These are phyloP conservation scores for Elongisporangium senticosum DNA, from an alignment of 352 stramenopile species.

Conservation along the genomic window DNA sequence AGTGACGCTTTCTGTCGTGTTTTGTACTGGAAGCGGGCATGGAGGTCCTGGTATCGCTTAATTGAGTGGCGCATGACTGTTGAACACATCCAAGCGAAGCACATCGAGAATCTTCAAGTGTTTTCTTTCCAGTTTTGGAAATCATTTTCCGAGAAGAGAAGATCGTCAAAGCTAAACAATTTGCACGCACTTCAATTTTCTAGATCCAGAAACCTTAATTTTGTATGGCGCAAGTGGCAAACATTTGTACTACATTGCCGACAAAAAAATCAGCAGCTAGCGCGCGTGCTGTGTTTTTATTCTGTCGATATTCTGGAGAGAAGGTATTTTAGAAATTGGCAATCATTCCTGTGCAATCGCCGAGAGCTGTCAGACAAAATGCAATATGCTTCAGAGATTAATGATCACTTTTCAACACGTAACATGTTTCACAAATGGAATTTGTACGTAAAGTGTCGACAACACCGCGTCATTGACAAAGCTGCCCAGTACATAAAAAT, in stretches of 20 bases:
- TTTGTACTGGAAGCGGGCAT: not conserved
- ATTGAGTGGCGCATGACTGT: not conserved
- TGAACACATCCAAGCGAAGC: not conserved
- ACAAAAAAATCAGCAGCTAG: not conserved
- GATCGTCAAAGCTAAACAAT: not conserved
- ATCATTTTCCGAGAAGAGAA: not conserved
- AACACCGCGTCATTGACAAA: not conserved
- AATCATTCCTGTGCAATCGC: not conserved
- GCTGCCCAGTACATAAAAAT: not conserved
- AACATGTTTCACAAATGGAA: not conserved
- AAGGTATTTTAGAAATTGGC: not conserved
- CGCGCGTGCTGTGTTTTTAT: not conserved
- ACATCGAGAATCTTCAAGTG: not conserved
- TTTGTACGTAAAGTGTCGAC: not conserved
- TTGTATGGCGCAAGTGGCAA: not conserved
- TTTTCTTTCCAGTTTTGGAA: not conserved
- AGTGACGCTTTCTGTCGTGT: not conserved
- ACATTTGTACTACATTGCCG: not conserved
- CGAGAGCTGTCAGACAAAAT: not conserved
- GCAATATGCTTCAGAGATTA: not conserved
- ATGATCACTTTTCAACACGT: not conserved
- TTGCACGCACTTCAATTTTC: not conserved
- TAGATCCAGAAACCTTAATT: not conserved
- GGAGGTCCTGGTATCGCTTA: not conserved
- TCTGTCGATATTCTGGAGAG: not conserved